phyloP scores from a whole-genome alignment of 2,329 filamentous ascomycete species.

The Chrysosporium keratinophilum region DNA sequence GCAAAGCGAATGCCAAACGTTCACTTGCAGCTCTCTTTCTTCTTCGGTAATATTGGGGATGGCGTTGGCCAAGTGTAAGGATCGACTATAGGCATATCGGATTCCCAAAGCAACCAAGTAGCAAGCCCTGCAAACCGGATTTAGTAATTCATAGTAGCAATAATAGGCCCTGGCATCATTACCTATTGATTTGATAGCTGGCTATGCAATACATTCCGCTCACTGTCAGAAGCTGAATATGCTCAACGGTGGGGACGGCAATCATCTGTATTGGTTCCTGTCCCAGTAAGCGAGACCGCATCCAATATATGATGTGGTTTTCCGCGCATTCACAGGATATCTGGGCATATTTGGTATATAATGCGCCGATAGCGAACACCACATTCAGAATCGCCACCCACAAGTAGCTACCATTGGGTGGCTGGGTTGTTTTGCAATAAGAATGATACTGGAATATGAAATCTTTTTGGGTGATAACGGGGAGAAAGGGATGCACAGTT shows the following conservation, averaged over 20 bases:
- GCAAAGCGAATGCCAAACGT: conserved; percentile 35
- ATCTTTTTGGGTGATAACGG: conserved; percentile 27
- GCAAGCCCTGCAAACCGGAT: conserved; percentile 26
- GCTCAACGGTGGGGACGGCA: conserved; percentile 27
- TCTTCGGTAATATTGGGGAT: conserved; percentile 19
- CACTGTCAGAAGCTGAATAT: conserved; percentile 30
- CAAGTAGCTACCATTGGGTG: conserved; percentile 17
- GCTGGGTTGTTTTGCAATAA: conserved; percentile 18
- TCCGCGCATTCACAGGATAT: conserved; percentile 22
- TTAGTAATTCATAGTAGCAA: not conserved
- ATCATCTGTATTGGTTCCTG: conserved; percentile 22
- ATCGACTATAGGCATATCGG: conserved; percentile 28
- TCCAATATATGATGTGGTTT: conserved; percentile 30
- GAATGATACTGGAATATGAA: conserved; percentile 27
- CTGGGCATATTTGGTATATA: conserved; percentile 25
- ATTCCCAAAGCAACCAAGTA: conserved; percentile 28
- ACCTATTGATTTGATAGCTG: conserved; percentile 34
- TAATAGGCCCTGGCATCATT: conserved; percentile 12
- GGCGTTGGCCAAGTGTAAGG: conserved; percentile 30
- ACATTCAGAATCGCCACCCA: conserved; percentile 34
- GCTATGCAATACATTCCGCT: conserved; percentile 32
- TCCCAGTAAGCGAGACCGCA: conserved; percentile 27
- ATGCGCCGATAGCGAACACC: conserved; percentile 34
- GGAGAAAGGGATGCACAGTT: conserved; percentile 32
- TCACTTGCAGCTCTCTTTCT: conserved; percentile 27